Evolutionary conservation across 2,329 filamentous ascomycete genomes (phyloP).

Genomic region (Exserohilum rostratum): DNA sequence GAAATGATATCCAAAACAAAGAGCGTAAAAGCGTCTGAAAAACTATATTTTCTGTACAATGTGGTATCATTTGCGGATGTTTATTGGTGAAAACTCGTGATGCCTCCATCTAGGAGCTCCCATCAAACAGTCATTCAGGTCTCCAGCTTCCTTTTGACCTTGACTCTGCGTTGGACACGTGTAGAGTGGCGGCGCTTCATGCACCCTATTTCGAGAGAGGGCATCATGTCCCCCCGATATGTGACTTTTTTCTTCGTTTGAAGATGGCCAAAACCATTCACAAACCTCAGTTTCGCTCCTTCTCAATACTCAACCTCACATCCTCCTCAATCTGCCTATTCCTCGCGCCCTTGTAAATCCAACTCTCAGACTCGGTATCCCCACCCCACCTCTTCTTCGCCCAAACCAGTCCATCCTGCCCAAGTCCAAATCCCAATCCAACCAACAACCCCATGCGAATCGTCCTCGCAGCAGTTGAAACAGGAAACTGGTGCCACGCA

Average conservation of each 20-base stretch:
- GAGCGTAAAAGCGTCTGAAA: background rate
- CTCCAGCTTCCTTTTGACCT: too few species aligned
- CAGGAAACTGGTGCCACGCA: slow-evolving; percentile 79
- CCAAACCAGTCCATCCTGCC: slow-evolving; percentile 76
- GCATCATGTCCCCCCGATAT: background rate
- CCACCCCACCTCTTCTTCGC: slow-evolving; percentile 70
- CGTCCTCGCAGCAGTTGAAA: slow-evolving; percentile 66
- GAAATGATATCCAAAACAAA: slow-evolving; percentile 9
- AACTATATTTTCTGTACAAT: background rate
- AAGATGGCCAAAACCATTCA: too few species aligned
- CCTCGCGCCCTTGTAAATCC: slow-evolving; percentile 50
- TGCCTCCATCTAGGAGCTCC: too few species aligned
- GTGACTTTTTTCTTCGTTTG: background rate
- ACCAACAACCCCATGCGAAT: slow-evolving; percentile 80
- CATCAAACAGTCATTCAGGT: too few species aligned
- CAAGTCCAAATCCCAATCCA: slow-evolving; percentile 78
- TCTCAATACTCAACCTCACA: slow-evolving; percentile 11
- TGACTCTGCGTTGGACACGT: too few species aligned
- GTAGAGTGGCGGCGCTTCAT: too few species aligned
- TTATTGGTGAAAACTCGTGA: too few species aligned
- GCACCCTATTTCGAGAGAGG: too few species aligned
- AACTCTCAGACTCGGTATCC: slow-evolving; percentile 52
- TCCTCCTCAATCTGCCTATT: slow-evolving; percentile 36
- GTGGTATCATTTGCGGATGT: background rate
- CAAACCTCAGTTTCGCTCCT: slow-evolving; percentile 6